Conservation (phyloP, 1,139 yeast genomes). For the Meyerozyma guilliermondii region DNA sequence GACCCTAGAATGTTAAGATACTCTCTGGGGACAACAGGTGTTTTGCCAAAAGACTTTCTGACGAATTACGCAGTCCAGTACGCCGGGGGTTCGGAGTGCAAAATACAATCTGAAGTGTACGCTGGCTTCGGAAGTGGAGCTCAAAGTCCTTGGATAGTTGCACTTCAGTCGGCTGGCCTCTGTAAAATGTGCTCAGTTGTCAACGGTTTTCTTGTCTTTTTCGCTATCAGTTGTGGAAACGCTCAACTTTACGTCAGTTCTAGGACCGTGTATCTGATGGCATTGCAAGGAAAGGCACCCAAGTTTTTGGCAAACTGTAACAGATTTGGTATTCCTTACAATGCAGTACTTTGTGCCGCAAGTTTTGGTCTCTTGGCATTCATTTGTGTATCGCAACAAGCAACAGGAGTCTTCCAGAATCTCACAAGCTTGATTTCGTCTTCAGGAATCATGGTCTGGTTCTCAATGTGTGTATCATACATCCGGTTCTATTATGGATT, state of each 20-base stretch:
- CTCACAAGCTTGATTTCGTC: constrained; percentile 62
- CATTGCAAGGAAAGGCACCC: constrained; percentile 69
- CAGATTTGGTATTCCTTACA: constrained; percentile 66
- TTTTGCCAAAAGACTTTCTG: constrained; percentile 17
- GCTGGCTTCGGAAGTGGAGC: constrained; percentile 56
- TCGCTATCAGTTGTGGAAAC: constrained; percentile 74
- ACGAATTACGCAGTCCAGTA: constrained; percentile 30
- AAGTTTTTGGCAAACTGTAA: constrained; percentile 55
- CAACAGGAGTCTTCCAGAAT: constrained; percentile 63
- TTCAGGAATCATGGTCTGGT: constrained; percentile 74
- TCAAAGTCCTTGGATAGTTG: constrained; percentile 78
- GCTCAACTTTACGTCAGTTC: constrained; percentile 77
- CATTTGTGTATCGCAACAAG: constrained; percentile 52
- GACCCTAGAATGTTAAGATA: constrained; percentile 65
- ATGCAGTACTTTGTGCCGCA: constrained; percentile 60
- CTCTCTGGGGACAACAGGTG: constrained; percentile 33
- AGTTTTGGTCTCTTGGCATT: constrained; percentile 57
- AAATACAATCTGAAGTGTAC: constrained; percentile 26
- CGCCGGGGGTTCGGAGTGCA: constrained; percentile 38
- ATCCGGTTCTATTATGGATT: constrained; percentile 69
- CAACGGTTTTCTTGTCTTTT: constrained; percentile 64
- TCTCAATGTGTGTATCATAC: constrained; percentile 72
- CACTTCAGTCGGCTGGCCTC: constrained; percentile 63
- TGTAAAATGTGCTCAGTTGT: constrained; percentile 59
- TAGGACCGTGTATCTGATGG: constrained; percentile 70